Evolutionary conservation across 495 filamentous ascomycete genomes (phyloP), one percentile per base, ranked within the genome.

Genomic region (Cudoniella acicularis): DNA sequence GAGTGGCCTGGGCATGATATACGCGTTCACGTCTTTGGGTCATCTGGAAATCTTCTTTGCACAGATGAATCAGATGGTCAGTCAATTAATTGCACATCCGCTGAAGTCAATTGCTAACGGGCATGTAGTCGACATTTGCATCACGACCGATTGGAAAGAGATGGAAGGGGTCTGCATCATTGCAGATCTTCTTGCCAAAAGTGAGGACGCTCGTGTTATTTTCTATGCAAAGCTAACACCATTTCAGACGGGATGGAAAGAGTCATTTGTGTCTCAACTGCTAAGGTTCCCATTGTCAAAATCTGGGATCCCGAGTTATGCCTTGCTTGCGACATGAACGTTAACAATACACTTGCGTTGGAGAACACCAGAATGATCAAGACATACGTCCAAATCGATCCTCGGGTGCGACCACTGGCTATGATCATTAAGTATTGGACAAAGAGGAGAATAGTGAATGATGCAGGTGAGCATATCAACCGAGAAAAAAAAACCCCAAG

Each of bases 401-500:
- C 92, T 50, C 83, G 94, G 49, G 91, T 98, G 54, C 84, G 95
- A 40, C 92, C 87, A 20, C 76, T 98, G 61, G 93, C 93, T 20
- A 96, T 98, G 91, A 87, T 93, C 54, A 82, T 98, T 68, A 98
- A 98, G 69, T 80, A 97, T 72, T 98, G 94, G 94, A 96, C 94
- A 54, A 91, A 92, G 73, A 82, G 82, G 69, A 83, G 95, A 68
- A 87, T 95, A 64, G 75, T 98, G 58, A 97, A 98, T 70, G 95
- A 98, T 75, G 95, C 94, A 70, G 91, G 92, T 94, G 76, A 74
- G 88, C 75, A 52, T 16, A n/a, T n/a, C n/a, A n/a, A n/a, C n/a
- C n/a, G n/a, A 20, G 10, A 49, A 57, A 57, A 18, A 36, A 11
- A 20, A 13, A 43, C 50, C 40, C 50, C 13, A 4, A 1, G 18